Evolutionary conservation across 176 grass and related monocot genomes (phyloP).

Genomic region (Saccharum officinarum): DNA sequence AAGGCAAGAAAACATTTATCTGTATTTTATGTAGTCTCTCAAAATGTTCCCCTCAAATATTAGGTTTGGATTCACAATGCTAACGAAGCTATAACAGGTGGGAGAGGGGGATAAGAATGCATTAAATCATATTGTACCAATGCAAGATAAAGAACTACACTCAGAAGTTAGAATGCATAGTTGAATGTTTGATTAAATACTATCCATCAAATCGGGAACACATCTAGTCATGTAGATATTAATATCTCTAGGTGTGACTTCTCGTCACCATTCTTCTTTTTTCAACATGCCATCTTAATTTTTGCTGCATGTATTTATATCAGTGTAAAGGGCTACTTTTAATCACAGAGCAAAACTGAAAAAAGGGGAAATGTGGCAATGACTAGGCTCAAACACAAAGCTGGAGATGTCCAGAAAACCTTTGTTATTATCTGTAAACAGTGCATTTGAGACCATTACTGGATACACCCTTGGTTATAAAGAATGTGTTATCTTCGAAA

Average conservation of each 20-base stretch:
- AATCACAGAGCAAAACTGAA: background rate
- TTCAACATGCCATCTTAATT: background rate
- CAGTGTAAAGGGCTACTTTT: background rate
- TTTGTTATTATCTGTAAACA: background rate
- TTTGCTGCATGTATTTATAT: background rate
- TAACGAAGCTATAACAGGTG: background rate
- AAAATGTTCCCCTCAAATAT: background rate
- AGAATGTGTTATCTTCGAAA: background rate
- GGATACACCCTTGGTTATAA: background rate
- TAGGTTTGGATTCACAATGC: background rate
- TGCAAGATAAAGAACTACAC: background rate
- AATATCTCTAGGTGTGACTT: slow-evolving; percentile 21
- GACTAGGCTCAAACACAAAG: background rate
- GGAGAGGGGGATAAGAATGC: background rate
- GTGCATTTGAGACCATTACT: background rate
- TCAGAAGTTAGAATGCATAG: background rate
- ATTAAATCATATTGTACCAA: background rate
- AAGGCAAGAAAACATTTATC: background rate
- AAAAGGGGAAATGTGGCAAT: background rate
- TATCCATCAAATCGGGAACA: background rate
- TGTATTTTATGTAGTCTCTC: background rate
- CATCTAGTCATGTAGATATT: background rate
- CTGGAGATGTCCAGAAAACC: background rate
- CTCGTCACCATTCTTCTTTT: background rate
- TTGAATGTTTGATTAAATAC: background rate